Conservation (phyloP, 1,284 basidiomycete species). For the Ustilago crameri region DNA sequence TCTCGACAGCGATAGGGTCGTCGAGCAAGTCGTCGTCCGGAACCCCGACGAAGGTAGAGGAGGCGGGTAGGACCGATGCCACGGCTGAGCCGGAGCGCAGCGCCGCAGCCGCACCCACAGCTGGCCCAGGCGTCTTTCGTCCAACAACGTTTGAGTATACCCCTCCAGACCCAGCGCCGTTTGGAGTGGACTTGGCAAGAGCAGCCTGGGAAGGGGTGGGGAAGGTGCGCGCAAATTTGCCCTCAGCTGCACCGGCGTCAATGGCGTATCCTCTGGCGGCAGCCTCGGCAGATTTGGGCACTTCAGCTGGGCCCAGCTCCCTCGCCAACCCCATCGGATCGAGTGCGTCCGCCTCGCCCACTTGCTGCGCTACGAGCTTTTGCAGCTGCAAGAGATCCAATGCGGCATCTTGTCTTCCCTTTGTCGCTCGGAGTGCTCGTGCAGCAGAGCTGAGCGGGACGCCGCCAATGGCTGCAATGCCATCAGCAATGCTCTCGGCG, state of each 20-base stretch:
- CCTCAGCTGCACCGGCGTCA: conserved; percentile 16
- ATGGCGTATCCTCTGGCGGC: conserved; percentile 21
- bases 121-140: conserved; percentile 22
- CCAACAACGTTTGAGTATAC: conserved; percentile 38
- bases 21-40: conserved; percentile 11
- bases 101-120: conserved; percentile 33
- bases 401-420: conserved; percentile 59
- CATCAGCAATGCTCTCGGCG: conserved; percentile 35
- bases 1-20: conserved; percentile 28
- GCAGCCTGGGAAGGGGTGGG: conserved; percentile 43
- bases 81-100: conserved; percentile 33
- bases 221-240: conserved; percentile 25
- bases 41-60: conserved; percentile 25
- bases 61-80: conserved; percentile 52
- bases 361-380: conserved; percentile 40
- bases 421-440: conserved; percentile 54
- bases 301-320: conserved; percentile 27
- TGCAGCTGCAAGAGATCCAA: conserved; percentile 62
- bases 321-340: conserved; percentile 52
- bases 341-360: conserved; percentile 50
- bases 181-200: background rate
- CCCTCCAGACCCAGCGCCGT: conserved; percentile 3
- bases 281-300: conserved; percentile 33
- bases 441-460: conserved; percentile 15
- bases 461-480: conserved; percentile 42